Conservation (phyloP, 1,139 yeast species). For the Geotrichum europaeum region DNA sequence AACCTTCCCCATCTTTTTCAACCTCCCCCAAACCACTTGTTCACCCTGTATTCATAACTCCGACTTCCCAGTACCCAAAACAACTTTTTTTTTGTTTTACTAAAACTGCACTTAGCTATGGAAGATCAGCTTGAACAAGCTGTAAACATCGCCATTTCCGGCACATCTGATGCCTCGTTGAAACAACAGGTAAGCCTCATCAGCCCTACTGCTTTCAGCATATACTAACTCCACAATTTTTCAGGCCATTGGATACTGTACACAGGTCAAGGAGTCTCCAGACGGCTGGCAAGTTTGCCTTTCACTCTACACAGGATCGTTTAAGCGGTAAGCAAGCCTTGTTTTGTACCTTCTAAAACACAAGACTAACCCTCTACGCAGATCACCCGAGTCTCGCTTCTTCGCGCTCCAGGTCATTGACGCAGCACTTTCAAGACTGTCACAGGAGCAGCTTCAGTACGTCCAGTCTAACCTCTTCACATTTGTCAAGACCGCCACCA, state of each 20-base stretch:
- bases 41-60: neutral
- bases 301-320: slow-evolving; percentile 46
- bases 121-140: slow-evolving; percentile 90
- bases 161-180: slow-evolving; percentile 60
- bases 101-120: slow-evolving; percentile 39
- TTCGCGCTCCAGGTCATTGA: slow-evolving; percentile 78
- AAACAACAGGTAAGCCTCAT: slow-evolving; percentile 50
- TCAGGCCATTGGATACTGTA: slow-evolving; percentile 72
- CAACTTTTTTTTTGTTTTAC: neutral
- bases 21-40: neutral
- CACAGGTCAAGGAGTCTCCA: slow-evolving; percentile 64
- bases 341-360: neutral
- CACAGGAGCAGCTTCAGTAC: slow-evolving; percentile 42
- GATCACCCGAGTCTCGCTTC: slow-evolving; percentile 46
- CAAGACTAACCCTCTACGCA: neutral
- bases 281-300: slow-evolving; percentile 79
- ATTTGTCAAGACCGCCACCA: slow-evolving; percentile 28
- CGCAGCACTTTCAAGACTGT: slow-evolving; percentile 50
- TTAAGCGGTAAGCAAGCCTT: slow-evolving; percentile 23
- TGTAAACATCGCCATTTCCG: slow-evolving; percentile 79
- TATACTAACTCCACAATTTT: neutral
- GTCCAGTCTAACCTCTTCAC: slow-evolving; percentile 47
- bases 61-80: neutral
- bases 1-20: neutral
- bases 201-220: neutral